phyloP scores from a whole-genome alignment of 345 rosid genomes.

The Populus davidiana region DNA sequence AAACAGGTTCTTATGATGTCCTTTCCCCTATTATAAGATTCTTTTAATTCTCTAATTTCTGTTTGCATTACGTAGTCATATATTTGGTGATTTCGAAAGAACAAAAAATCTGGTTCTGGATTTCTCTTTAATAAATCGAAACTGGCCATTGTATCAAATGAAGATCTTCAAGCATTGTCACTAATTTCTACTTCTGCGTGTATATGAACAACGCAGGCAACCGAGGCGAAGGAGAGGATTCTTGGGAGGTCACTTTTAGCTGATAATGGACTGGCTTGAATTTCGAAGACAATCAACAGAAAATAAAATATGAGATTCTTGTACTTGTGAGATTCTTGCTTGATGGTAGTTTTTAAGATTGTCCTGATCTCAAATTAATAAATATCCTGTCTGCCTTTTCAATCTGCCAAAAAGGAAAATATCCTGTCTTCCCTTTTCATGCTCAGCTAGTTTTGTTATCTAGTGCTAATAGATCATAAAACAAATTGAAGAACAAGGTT shows the following conservation, averaged over 20 bases:
- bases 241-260: background rate
- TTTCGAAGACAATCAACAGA: background rate
- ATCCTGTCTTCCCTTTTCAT: no score
- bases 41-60: background rate
- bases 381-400: no score
- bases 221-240: slow-evolving; percentile 18
- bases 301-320: no score
- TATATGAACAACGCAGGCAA: slow-evolving; percentile 14
- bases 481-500: no score
- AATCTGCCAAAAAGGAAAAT: no score
- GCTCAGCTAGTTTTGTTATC: no score
- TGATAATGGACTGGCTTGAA: background rate
- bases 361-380: no score
- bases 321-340: no score
- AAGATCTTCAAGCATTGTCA: background rate
- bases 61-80: background rate
- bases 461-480: no score
- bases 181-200: background rate
- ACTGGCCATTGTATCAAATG: background rate
- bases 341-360: no score
- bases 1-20: slow-evolving; percentile 9
- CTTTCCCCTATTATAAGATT: background rate
- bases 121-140: no score
- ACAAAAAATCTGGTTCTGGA: background rate
- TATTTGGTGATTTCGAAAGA: background rate